phyloP scores from a whole-genome alignment of 192 early-diverging fungal genomes.

The Spizellomyces punctatus region DNA sequence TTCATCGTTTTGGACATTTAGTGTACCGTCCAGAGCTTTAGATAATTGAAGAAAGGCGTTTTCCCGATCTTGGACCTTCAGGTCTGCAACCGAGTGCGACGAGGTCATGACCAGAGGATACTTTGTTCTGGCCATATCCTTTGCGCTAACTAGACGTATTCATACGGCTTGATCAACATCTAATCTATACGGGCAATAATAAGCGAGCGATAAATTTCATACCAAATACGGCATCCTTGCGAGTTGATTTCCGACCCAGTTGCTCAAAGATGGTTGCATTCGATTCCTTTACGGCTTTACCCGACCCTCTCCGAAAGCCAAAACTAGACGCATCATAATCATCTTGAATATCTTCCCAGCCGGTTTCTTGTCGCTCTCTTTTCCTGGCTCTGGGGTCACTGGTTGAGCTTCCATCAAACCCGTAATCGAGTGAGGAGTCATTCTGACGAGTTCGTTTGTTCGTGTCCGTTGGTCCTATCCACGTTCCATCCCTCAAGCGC shows the following conservation, averaged over 20 bases:
- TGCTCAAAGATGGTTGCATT: not conserved
- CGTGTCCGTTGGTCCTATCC: constrained; percentile 9
- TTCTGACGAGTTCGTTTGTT: not conserved
- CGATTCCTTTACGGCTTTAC: too few species aligned
- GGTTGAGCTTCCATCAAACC: constrained; percentile 1
- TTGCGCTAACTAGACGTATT: not conserved
- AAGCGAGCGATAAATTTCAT: not conserved
- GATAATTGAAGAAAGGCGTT: constrained; percentile 5
- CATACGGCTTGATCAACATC: not conserved
- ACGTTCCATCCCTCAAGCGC: constrained; percentile 19
- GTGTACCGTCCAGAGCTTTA: not conserved
- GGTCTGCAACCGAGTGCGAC: constrained; percentile 12
- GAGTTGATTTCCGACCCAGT: not conserved
- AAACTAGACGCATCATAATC: not conserved
- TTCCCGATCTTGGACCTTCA: constrained; percentile 9
- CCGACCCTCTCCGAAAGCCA: too few species aligned
- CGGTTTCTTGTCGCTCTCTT: not conserved
- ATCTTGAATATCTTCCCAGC: not conserved
- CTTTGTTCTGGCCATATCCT: constrained; percentile 15
- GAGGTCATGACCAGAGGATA: constrained; percentile 6
- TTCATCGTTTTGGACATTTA: not conserved
- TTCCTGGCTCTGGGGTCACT: not conserved
- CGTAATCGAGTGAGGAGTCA: constrained; percentile 22
- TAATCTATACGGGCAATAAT: not conserved
- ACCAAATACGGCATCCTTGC: not conserved